These are phyloP conservation scores for Phytophthora pisi DNA, from an alignment of 352 stramenopile genomes.

Conservation along the genomic window DNA sequence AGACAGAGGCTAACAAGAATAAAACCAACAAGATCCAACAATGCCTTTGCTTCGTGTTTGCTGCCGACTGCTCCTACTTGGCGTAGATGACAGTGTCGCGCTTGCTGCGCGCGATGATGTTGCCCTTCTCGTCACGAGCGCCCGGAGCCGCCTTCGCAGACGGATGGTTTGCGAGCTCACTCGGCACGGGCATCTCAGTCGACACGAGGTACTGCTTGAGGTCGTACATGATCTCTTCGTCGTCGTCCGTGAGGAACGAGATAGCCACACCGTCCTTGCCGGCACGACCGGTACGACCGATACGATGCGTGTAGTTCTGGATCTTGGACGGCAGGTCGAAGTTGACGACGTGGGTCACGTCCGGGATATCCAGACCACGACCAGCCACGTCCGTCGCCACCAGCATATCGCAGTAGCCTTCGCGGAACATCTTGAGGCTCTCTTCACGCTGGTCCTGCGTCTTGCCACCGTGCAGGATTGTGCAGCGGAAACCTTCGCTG, in stretches of 20 bases:
- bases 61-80: slow-evolving; percentile 44
- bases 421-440: slow-evolving; percentile 90
- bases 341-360: slow-evolving; percentile 99
- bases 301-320: slow-evolving; percentile 98
- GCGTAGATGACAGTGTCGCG: slow-evolving; percentile 89
- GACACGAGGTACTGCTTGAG: slow-evolving; percentile 97
- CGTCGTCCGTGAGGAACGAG: slow-evolving; percentile 97
- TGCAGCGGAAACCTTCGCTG: slow-evolving; percentile 87
- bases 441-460: slow-evolving; percentile 96
- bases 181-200: slow-evolving; percentile 94
- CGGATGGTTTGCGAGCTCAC: slow-evolving; percentile 93
- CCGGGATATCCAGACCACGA: slow-evolving; percentile 97
- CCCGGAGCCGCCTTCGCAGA: slow-evolving; percentile 89
- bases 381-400: slow-evolving; percentile 95
- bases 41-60: background rate
- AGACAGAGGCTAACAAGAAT: slow-evolving; percentile 8
- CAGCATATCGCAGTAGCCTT: slow-evolving; percentile 89
- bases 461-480: slow-evolving; percentile 97
- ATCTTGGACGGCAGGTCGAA: slow-evolving; percentile 98
- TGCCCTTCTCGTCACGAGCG: slow-evolving; percentile 84
- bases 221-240: slow-evolving; percentile 97
- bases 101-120: slow-evolving; percentile 87
- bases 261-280: slow-evolving; percentile 97
- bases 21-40: slow-evolving; percentile 11
- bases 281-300: slow-evolving; percentile 97